Evolutionary conservation across 2,329 filamentous ascomycete genomes (phyloP).

Genomic region (Metarhizium rileyi): DNA sequence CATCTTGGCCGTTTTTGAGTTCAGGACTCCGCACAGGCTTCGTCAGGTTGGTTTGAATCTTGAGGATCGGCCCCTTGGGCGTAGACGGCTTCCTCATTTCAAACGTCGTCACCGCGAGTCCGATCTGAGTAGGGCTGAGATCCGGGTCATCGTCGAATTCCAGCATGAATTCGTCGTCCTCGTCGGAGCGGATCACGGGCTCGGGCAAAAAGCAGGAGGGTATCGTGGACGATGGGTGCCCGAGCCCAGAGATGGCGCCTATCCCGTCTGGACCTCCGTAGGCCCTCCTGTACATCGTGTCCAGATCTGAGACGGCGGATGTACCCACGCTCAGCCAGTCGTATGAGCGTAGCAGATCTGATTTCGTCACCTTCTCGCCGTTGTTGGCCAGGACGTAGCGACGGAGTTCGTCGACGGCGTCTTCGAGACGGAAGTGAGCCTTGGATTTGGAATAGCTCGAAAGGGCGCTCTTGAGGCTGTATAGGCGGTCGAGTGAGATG

Average conservation of each 20-base stretch:
- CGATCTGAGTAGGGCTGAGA: slow-evolving; percentile 8
- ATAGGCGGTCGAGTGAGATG: slow-evolving; percentile 50
- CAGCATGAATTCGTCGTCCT: slow-evolving; percentile 9
- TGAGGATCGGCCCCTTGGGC: slow-evolving; percentile 23
- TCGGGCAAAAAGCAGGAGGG: slow-evolving; percentile 8
- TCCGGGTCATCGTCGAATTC: slow-evolving; percentile 13
- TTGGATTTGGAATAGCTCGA: slow-evolving; percentile 42
- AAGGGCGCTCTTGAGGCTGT: slow-evolving; percentile 54
- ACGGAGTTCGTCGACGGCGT: slow-evolving; percentile 54
- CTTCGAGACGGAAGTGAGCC: slow-evolving; percentile 39
- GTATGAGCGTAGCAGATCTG: slow-evolving; percentile 44
- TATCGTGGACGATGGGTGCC: slow-evolving; percentile 12
- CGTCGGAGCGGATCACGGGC: slow-evolving; percentile 10
- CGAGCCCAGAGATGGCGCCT: slow-evolving; percentile 36
- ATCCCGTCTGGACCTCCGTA: slow-evolving; percentile 40
- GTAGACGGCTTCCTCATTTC: slow-evolving; percentile 14
- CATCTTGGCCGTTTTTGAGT: neutral
- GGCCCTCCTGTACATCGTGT: slow-evolving; percentile 44
- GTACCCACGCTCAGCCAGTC: slow-evolving; percentile 45
- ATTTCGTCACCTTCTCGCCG: slow-evolving; percentile 37
- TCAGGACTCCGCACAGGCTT: slow-evolving; percentile 3
- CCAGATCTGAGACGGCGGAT: slow-evolving; percentile 41
- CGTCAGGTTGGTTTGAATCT: slow-evolving; percentile 35
- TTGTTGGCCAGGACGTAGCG: slow-evolving; percentile 46
- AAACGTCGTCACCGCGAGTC: slow-evolving; percentile 16